Conservation (phyloP, 306 rosid genomes). For the Gastrolobium bilobum region DNA sequence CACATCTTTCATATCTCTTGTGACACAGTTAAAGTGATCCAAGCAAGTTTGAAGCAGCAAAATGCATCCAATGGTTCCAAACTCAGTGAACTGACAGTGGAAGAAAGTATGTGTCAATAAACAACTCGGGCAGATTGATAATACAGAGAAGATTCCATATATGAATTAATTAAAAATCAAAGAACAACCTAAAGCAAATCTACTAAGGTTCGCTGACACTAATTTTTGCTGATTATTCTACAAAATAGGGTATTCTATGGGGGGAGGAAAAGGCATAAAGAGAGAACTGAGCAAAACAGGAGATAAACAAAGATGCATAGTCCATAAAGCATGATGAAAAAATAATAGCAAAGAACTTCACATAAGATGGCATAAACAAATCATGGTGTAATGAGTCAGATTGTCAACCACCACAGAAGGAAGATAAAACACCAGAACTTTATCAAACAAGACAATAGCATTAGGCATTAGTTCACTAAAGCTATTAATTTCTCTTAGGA, state of each 20-base stretch:
- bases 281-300: not conserved
- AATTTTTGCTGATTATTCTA: not conserved
- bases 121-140: slow-evolving; percentile 40
- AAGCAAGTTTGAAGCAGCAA: slow-evolving; percentile 86
- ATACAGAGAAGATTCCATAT: not conserved
- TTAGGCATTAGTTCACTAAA: not conserved
- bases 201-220: not conserved
- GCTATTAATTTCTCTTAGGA: not conserved
- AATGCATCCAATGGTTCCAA: slow-evolving; percentile 85
- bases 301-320: slow-evolving; percentile 33
- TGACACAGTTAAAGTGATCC: slow-evolving; percentile 66
- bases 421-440: not conserved
- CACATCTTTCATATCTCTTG: slow-evolving; percentile 62
- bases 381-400: not conserved
- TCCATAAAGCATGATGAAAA: not conserved
- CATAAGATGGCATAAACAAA: not conserved
- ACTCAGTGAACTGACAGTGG: slow-evolving; percentile 72
- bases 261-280: not conserved
- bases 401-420: not conserved
- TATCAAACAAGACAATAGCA: not conserved
- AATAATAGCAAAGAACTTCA: not conserved
- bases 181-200: slow-evolving; percentile 27
- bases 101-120: slow-evolving; percentile 34
- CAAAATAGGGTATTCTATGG: not conserved
- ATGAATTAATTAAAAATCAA: slow-evolving; percentile 11